Base-by-base conservation (phyloP, 1,284 basidiomycete species). In the Cryptococcus jaspeensis region DNA sequence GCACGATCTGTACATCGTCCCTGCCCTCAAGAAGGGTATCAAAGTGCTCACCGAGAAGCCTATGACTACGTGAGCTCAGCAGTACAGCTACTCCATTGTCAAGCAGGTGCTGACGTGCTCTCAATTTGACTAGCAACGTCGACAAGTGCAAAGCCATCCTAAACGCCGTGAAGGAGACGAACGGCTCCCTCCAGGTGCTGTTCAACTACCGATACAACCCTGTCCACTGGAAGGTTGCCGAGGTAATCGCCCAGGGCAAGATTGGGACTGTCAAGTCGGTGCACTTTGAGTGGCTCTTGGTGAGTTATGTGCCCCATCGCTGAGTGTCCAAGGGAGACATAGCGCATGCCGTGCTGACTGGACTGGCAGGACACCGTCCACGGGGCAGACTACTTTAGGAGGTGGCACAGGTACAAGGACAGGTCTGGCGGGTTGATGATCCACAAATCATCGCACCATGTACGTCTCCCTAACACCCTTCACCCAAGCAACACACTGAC, bases 261-360 rank as follows among this genome's bases (percentile, higher is more conserved):
- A 83, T 84, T 36, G 82, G 83, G 1, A 76, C 79, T 61, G 80
- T 83, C 57, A 75, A 83, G 54, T 82, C 81, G 13, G 81, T 84
- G 15, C 82, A 84, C 67, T 83, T 84, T 57, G 82, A 84, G 69
- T 84, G 83, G 82, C 71, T 83, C 12, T 76, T 83, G 15, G 70
- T 70, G 55, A 58, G 67, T 62, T 12, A 53, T 48, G 35, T 38
- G 20, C 35, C n/a, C n/a, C n/a, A n/a, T n/a, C n/a, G n/a, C n/a
- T n/a, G n/a, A n/a, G n/a, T n/a, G n/a, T n/a, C n/a, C n/a, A n/a
- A n/a, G n/a, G 40, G 16, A 13, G 7, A 9, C 9, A n/a, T 8
- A 12, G 40, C 40, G n/a, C 22, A 42, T 49, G 22, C 9, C 39
- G 15, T 23, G n/a, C 18, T n/a, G 38, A 39, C 23, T 25, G 32